Evolutionary conservation across 2,329 filamentous ascomycete genomes (phyloP).

Genomic region (Aspergillus sclerotialis): DNA sequence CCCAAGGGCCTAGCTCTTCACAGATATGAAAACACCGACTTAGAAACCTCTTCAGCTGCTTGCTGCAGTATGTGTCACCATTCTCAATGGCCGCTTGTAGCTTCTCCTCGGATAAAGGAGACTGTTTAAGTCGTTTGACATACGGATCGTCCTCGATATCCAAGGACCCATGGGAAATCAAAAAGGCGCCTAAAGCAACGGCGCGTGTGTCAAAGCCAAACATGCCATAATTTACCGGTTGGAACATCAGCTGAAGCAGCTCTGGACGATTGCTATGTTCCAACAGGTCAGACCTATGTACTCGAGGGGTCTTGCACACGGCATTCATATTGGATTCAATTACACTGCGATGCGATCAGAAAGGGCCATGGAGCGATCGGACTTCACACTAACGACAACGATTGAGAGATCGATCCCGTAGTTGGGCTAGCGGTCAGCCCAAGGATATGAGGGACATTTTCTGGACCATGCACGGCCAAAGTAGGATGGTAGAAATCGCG

Average conservation of each 20-base stretch:
- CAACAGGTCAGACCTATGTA: conserved; percentile 64
- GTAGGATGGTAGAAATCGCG: conserved; percentile 57
- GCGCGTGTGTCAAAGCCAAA: conserved; percentile 3
- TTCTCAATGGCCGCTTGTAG: conserved; percentile 21
- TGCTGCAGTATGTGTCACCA: conserved; percentile 36
- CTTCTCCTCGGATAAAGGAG: conserved; percentile 27
- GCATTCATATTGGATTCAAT: conserved; percentile 68
- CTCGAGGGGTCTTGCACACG: conserved; percentile 59
- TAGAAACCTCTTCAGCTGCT: conserved; percentile 51
- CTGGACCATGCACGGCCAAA: conserved; percentile 23
- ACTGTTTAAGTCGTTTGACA: conserved; percentile 41
- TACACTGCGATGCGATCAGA: conserved; percentile 21
- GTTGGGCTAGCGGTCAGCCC: conserved; percentile 77
- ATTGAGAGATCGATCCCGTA: conserved; percentile 49
- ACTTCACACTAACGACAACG: conserved; percentile 42
- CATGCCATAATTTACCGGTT: conserved; percentile 2
- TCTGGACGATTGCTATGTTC: conserved; percentile 60
- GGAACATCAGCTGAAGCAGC: conserved; percentile 17
- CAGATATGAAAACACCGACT: conserved; percentile 46
- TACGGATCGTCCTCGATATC: conserved; percentile 58
- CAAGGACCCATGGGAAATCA: conserved; percentile 35
- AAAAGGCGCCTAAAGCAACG: conserved; percentile 39
- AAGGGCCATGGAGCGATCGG: not conserved
- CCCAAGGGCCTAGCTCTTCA: conserved; percentile 60
- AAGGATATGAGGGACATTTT: conserved; percentile 57